Percentiles rank a stretch among this genome's conserved stretches.
Conservation (phyloP, 306 rosid species). For the Cucumis melo region DNA sequence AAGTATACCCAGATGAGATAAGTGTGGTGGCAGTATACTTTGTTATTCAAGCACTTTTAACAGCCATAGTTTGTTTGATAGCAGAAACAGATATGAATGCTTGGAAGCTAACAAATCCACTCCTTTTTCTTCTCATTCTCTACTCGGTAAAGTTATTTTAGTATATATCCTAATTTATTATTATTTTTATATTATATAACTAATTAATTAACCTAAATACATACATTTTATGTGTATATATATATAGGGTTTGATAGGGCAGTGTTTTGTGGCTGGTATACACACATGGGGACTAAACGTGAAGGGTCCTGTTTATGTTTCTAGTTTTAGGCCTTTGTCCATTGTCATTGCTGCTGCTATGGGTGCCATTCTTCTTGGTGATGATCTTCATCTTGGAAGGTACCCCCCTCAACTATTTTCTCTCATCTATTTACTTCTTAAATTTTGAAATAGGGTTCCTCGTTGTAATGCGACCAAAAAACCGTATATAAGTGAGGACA, state of each 20-base stretch:
- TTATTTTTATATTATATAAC: too few relatives aligned
- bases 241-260: slow-evolving; percentile 47
- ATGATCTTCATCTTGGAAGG: slow-evolving; percentile 73
- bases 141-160: slow-evolving; percentile 39
- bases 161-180: too few relatives aligned
- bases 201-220: too few relatives aligned
- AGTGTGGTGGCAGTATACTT: slow-evolving; percentile 56
- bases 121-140: slow-evolving; percentile 35
- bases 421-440: too few relatives aligned
- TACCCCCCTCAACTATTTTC: too few relatives aligned
- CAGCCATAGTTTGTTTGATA: slow-evolving; percentile 40
- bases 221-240: too few relatives aligned
- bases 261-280: slow-evolving; percentile 49
- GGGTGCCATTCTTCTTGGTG: slow-evolving; percentile 55
- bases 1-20: slow-evolving; percentile 59
- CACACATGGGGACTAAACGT: slow-evolving; percentile 54
- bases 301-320: slow-evolving; percentile 78
- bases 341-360: slow-evolving; percentile 46
- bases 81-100: slow-evolving; percentile 50
- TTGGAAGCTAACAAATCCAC: slow-evolving; percentile 57
- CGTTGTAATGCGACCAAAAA: too few relatives aligned
- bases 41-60: slow-evolving; percentile 49
- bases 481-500: too few relatives aligned
- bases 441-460: too few relatives aligned
- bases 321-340: slow-evolving; percentile 86